These are phyloP conservation scores for Ceratocystis cacaofunesta DNA, from an alignment of 2,329 filamentous ascomycete genomes.

Conservation along the genomic window DNA sequence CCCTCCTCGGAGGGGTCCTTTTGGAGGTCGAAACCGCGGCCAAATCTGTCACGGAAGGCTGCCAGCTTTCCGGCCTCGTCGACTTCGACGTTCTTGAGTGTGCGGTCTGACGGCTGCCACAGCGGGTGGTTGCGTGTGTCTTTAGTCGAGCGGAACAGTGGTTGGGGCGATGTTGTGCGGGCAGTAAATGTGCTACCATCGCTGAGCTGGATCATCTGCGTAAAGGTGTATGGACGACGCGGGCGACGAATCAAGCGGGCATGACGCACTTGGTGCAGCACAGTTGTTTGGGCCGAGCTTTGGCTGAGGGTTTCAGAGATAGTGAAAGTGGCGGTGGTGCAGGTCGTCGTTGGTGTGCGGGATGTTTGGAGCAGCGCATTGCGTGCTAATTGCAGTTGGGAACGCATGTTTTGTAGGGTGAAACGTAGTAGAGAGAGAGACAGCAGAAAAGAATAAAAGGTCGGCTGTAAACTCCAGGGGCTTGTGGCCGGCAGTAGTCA, in stretches of 20 bases:
- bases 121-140: conserved; percentile 79
- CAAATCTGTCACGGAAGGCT: conserved; percentile 74
- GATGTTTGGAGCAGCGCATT: conserved; percentile 19
- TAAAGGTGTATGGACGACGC: conserved; percentile 90
- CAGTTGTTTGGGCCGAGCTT: conserved; percentile 19
- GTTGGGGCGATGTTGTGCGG: conserved; percentile 58
- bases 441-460: neutral
- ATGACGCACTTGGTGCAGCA: conserved; percentile 47
- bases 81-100: conserved; percentile 75
- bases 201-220: conserved; percentile 83
- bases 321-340: conserved; percentile 16
- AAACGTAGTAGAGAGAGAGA: neutral
- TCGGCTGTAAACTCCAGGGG: neutral
- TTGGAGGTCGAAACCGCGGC: conserved; percentile 61
- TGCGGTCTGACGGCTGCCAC: conserved; percentile 78
- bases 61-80: conserved; percentile 86
- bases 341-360: conserved; percentile 23
- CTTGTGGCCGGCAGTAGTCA: neutral
- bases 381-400: conserved; percentile 14
- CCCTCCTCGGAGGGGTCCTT: conserved; percentile 23
- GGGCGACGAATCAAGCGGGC: conserved; percentile 77
- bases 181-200: conserved; percentile 76
- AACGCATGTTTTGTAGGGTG: conserved; percentile 13
- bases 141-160: conserved; percentile 48
- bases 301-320: conserved; percentile 19